phyloP scores from a whole-genome alignment of 768 basidiomycete genomes.

The Leccinum imitatum region DNA sequence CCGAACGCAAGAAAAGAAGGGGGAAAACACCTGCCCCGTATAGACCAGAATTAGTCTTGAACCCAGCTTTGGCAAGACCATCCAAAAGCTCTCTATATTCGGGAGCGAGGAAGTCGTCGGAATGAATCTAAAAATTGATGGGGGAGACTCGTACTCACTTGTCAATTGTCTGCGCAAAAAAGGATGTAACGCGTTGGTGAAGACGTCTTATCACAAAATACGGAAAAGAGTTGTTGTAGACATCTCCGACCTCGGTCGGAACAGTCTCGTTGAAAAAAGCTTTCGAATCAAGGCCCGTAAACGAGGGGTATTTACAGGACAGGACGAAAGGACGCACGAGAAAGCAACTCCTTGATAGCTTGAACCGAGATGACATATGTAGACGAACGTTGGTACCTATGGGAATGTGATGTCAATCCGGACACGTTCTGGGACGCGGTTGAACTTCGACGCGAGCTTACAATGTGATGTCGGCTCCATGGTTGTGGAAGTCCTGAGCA shows the following conservation, averaged over 20 bases:
- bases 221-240: slow-evolving; percentile 18
- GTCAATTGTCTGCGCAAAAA: slow-evolving; percentile 23
- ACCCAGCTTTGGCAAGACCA: slow-evolving; percentile 38
- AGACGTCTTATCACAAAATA: slow-evolving; percentile 14
- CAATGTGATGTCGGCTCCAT: slow-evolving; percentile 34
- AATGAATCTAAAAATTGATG: neutral
- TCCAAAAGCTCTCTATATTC: slow-evolving; percentile 35
- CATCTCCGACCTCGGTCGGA: slow-evolving; percentile 25
- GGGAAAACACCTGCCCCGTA: slow-evolving; percentile 35
- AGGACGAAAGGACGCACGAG: slow-evolving; percentile 7
- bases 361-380: slow-evolving; percentile 20
- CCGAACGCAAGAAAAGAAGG: slow-evolving; percentile 28
- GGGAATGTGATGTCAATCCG: neutral
- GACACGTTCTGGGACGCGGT: neutral
- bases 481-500: slow-evolving; percentile 34
- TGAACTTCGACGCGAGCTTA: neutral
- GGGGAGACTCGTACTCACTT: slow-evolving; percentile 18
- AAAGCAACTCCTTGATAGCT: slow-evolving; percentile 8
- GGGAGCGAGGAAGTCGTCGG: neutral
- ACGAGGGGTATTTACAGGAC: neutral
- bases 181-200: slow-evolving; percentile 20
- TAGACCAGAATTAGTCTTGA: slow-evolving; percentile 37
- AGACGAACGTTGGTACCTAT: slow-evolving; percentile 28
- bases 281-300: neutral
- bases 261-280: slow-evolving; percentile 19